Evolutionary conservation across 2,329 filamentous ascomycete species (phyloP).

Genomic region (Aurifilum marmelostoma): DNA sequence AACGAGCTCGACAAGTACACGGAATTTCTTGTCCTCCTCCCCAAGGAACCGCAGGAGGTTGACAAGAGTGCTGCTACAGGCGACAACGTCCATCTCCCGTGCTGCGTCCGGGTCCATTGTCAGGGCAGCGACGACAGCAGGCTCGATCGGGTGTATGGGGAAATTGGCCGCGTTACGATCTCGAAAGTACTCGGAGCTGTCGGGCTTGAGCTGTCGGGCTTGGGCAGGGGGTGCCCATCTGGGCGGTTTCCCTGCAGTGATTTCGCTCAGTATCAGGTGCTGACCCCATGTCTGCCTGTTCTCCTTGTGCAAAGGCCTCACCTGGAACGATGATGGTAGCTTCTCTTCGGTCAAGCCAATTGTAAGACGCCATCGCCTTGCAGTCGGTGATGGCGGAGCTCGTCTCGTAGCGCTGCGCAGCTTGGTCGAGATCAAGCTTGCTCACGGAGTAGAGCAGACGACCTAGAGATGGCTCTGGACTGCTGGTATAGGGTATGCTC

Average conservation of each 20-base stretch:
- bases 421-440: constrained; percentile 28
- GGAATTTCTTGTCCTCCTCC: constrained; percentile 52
- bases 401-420: constrained; percentile 27
- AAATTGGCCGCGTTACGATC: constrained; percentile 58
- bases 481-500: background rate
- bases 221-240: constrained; percentile 49
- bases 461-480: constrained; percentile 32
- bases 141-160: constrained; percentile 54
- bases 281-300: no score
- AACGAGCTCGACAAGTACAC: constrained; percentile 61
- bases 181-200: constrained; percentile 54
- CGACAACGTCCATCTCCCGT: constrained; percentile 56
- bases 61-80: constrained; percentile 63
- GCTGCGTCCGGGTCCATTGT: constrained; percentile 41
- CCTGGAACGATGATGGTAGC: constrained; percentile 41
- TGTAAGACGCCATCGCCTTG: constrained; percentile 41
- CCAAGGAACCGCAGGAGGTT: constrained; percentile 62
- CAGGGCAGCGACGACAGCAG: constrained; percentile 47
- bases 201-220: constrained; percentile 43
- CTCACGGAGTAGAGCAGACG: constrained; percentile 29
- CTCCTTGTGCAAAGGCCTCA: constrained; percentile 24
- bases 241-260: constrained; percentile 50
- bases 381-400: constrained; percentile 34
- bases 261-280: constrained; percentile 15
- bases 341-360: constrained; percentile 38